A percentile compares a stretch with the other conserved stretches of the same genome.
Conservation (phyloP, 2,329 filamentous ascomycete genomes). For the Cercospora sojina region DNA sequence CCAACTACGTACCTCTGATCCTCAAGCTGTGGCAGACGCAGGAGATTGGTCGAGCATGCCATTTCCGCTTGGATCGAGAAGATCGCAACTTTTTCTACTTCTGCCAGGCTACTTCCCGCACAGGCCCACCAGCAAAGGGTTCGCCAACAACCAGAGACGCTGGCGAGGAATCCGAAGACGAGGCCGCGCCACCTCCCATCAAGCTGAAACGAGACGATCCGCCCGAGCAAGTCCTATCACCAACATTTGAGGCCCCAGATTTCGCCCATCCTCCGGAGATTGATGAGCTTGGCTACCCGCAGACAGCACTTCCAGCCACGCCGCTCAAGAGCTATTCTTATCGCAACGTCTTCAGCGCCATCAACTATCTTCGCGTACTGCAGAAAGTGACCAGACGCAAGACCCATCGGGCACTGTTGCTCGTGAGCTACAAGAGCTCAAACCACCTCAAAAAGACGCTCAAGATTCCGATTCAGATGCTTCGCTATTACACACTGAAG, state of each 20-base stretch:
- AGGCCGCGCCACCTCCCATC: conserved; percentile 78
- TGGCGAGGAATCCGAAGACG: conserved; percentile 51
- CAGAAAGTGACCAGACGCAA: conserved; percentile 97
- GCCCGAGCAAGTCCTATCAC: conserved; percentile 41
- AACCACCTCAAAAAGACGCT: conserved; percentile 89
- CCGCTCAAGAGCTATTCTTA: conserved; percentile 89
- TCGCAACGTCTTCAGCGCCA: conserved; percentile 91
- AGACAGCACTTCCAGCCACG: conserved; percentile 65
- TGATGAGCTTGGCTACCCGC: conserved; percentile 83
- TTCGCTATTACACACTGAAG: conserved; percentile 93
- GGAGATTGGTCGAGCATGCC: conserved; percentile 86
- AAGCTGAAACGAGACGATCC: conserved; percentile 53
- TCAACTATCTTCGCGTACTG: conserved; percentile 93
- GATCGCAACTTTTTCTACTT: conserved; percentile 90
- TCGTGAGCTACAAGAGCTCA: conserved; percentile 93
- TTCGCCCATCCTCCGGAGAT: conserved; percentile 56
- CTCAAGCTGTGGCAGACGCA: conserved; percentile 93
- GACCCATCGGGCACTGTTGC: conserved; percentile 86
- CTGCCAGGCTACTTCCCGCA: conserved; percentile 71
- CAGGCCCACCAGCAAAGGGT: conserved; percentile 40
- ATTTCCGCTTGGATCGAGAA: conserved; percentile 77
- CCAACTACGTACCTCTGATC: conserved; percentile 89
- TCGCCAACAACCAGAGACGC: conserved; percentile 30
- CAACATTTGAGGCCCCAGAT: conserved; percentile 32
- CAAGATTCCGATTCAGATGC: conserved; percentile 80